Evolutionary conservation across 805 yeast species (phyloP).

Genomic region (Metschnikowia bowlesiae): DNA sequence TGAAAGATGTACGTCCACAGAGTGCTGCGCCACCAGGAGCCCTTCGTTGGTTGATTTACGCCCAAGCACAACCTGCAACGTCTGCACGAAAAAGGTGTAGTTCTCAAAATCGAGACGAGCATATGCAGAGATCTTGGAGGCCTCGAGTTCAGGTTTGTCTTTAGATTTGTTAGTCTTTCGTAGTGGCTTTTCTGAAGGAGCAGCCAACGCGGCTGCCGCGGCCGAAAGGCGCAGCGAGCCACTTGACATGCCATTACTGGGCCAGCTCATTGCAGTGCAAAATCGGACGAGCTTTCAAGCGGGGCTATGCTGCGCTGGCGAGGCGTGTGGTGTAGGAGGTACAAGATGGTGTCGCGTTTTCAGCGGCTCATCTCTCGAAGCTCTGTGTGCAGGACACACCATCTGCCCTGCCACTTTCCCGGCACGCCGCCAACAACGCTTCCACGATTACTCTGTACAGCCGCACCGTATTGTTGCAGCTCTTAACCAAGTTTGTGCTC

Average conservation of each 20-base stretch:
- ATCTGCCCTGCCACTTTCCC: too few relatives aligned
- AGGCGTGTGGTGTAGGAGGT: neutral
- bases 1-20: conserved; percentile 90
- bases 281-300: neutral
- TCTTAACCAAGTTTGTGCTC: too few relatives aligned
- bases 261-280: conserved; percentile 11
- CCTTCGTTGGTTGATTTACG: conserved; percentile 55
- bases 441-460: too few relatives aligned
- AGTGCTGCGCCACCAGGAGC: conserved; percentile 62
- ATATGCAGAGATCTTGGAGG: conserved; percentile 47
- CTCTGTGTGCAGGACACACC: conserved; percentile 4
- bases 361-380: conserved; percentile 7
- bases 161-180: neutral
- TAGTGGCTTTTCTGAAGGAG: neutral
- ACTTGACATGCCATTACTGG: conserved; percentile 7
- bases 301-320: neutral
- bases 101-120: conserved; percentile 87
- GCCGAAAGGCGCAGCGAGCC: too few relatives aligned
- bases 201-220: neutral
- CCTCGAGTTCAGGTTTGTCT: neutral
- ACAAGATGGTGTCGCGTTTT: conserved; percentile 1
- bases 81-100: conserved; percentile 93
- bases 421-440: too few relatives aligned
- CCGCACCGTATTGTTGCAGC: too few relatives aligned
- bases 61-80: conserved; percentile 91